Evolutionary conservation across 2,329 filamentous ascomycete species (phyloP).

Genomic region (Conoideocrella luteorostrata): DNA sequence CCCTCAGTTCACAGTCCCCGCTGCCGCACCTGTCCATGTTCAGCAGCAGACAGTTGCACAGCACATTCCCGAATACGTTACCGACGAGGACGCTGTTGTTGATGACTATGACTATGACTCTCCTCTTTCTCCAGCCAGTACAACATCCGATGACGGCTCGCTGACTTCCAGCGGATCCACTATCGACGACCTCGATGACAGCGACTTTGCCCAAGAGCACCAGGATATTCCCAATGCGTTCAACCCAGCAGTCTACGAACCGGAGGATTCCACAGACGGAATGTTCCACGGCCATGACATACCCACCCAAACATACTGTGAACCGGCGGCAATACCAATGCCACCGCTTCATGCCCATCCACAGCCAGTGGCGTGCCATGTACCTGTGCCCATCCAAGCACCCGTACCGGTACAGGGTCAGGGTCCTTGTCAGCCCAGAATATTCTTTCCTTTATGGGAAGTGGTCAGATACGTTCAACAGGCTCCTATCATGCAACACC

Average conservation of each 20-base stretch:
- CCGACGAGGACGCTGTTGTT: slow-evolving; percentile 38
- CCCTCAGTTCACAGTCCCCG: slow-evolving; percentile 59
- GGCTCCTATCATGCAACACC: slow-evolving; percentile 40
- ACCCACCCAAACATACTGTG: slow-evolving; percentile 38
- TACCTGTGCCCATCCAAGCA: slow-evolving; percentile 23
- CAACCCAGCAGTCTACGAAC: slow-evolving; percentile 37
- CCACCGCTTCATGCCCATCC: slow-evolving; percentile 15
- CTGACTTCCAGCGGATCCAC: slow-evolving; percentile 48
- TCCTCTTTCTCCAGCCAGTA: slow-evolving; percentile 44
- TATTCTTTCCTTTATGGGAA: slow-evolving; percentile 45
- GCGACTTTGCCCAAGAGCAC: slow-evolving; percentile 41
- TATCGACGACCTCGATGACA: slow-evolving; percentile 44
- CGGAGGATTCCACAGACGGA: slow-evolving; percentile 36
- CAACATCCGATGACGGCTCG: slow-evolving; percentile 48
- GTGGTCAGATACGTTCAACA: slow-evolving; percentile 47
- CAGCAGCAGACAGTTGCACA: slow-evolving; percentile 36
- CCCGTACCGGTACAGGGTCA: slow-evolving; percentile 30
- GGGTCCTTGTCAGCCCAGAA: slow-evolving; percentile 37
- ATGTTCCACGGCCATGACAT: slow-evolving; percentile 36
- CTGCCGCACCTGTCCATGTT: slow-evolving; percentile 22
- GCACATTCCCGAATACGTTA: slow-evolving; percentile 39
- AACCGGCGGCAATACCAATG: slow-evolving; percentile 24
- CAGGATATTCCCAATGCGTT: slow-evolving; percentile 34
- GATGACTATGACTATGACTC: slow-evolving; percentile 38
- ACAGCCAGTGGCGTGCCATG: slow-evolving; percentile 24